Evolutionary conservation across 768 basidiomycete species (phyloP).

Genomic region (Xanthoconium purpureum): DNA sequence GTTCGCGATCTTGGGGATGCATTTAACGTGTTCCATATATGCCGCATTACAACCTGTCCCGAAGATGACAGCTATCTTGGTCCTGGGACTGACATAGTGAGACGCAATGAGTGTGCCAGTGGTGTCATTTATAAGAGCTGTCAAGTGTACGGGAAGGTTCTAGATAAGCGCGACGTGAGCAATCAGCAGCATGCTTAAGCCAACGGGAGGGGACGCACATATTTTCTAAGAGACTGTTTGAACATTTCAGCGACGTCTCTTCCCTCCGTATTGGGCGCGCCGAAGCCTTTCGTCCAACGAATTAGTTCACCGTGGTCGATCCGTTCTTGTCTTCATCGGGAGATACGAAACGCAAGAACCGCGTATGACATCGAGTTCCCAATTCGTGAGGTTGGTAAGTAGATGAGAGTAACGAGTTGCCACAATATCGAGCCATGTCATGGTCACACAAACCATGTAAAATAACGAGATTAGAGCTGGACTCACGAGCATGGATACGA

Average conservation of each 20-base stretch:
- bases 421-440: neutral
- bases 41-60: constrained; percentile 99
- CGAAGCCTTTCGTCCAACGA: constrained; percentile 99
- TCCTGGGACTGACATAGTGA: constrained; percentile 86
- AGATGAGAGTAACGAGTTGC: neutral
- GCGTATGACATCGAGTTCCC: neutral
- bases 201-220: constrained; percentile 46
- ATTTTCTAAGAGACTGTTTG: constrained; percentile 70
- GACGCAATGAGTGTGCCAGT: constrained; percentile 98
- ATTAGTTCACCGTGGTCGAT: constrained; percentile 95
- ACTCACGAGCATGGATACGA: constrained; percentile 92
- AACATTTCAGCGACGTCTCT: constrained; percentile 94
- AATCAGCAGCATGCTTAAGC: neutral
- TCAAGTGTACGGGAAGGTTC: constrained; percentile 80
- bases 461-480: neutral
- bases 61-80: constrained; percentile 94
- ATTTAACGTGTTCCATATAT: constrained; percentile 87
- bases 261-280: constrained; percentile 87
- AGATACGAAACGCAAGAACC: neutral
- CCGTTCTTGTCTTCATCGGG: constrained; percentile 65
- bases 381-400: neutral
- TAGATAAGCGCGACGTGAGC: constrained; percentile 27
- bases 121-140: constrained; percentile 94
- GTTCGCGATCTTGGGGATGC: constrained; percentile 80
- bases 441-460: neutral